A percentile compares a stretch with the other conserved stretches of the same genome.
These are phyloP conservation scores for Gremmenia infestans DNA, from an alignment of 2,329 filamentous ascomycete genomes.

Conservation along the genomic window DNA sequence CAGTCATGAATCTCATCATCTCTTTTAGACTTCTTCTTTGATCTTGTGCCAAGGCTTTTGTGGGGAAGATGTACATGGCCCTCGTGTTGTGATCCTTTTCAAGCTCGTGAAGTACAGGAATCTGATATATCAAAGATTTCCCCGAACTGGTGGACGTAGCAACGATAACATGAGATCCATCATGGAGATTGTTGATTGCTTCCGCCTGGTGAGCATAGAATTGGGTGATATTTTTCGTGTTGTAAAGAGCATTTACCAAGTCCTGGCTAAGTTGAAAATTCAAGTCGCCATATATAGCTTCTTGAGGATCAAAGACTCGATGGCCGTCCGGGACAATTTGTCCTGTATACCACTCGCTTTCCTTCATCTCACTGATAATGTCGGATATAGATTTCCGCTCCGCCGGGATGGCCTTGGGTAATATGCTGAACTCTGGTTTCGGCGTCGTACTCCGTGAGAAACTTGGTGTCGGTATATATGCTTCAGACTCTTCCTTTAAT, in stretches of 20 bases:
- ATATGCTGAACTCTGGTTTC: constrained; percentile 36
- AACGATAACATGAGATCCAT: constrained; percentile 83
- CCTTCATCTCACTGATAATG: constrained; percentile 79
- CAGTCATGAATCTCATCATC: constrained; percentile 73
- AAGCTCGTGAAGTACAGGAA: constrained; percentile 82
- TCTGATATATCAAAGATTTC: constrained; percentile 96
- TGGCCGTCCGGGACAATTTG: constrained; percentile 94
- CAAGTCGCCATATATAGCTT: constrained; percentile 75
- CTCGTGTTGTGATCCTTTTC: constrained; percentile 72
- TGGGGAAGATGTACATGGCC: constrained; percentile 97
- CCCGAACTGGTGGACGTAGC: constrained; percentile 94
- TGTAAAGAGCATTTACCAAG: constrained; percentile 93
- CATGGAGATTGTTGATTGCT: constrained; percentile 82
- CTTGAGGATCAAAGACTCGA: constrained; percentile 81
- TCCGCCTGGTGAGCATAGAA: constrained; percentile 91
- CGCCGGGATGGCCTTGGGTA: constrained; percentile 70
- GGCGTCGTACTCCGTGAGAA: constrained; percentile 35
- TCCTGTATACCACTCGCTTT: constrained; percentile 79
- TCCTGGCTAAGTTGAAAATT: constrained; percentile 83
- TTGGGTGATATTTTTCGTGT: constrained; percentile 77
- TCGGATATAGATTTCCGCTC: constrained; percentile 77
- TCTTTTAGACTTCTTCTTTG: constrained; percentile 85
- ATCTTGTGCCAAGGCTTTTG: constrained; percentile 93
- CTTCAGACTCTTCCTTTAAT: constrained; percentile 53
- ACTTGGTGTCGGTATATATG: constrained; percentile 58